A percentile compares a stretch with the other conserved stretches of the same genome.
phyloP scores from a whole-genome alignment of 2,329 filamentous ascomycete genomes.

The Mariannaea elegans region DNA sequence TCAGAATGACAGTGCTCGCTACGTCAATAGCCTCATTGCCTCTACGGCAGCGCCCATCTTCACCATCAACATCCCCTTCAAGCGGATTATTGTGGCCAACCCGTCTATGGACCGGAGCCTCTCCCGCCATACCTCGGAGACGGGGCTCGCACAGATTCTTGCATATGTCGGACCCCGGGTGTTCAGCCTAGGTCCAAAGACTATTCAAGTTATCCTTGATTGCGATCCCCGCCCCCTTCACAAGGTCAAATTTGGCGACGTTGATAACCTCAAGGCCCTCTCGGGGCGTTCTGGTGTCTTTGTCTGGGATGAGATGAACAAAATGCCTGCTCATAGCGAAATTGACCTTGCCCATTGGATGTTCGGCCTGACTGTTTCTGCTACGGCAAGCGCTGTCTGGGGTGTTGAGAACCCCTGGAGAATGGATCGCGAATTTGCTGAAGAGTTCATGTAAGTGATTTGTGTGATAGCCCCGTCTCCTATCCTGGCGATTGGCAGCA shows the following conservation, averaged over 20 bases:
- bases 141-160: constrained; percentile 43
- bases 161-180: constrained; percentile 41
- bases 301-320: constrained; percentile 29
- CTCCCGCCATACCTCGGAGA: constrained; percentile 40
- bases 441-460: constrained; percentile 42
- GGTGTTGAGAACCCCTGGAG: constrained; percentile 44
- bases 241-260: constrained; percentile 38
- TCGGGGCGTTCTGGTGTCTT: constrained; percentile 35
- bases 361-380: constrained; percentile 42
- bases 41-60: constrained; percentile 37
- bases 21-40: constrained; percentile 38
- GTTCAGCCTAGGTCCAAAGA: constrained; percentile 36
- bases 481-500: too few relatives aligned
- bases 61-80: constrained; percentile 43
- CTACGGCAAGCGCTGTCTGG: constrained; percentile 45
- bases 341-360: constrained; percentile 41
- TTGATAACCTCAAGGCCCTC: constrained; percentile 34
- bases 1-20: constrained; percentile 36
- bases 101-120: constrained; percentile 41
- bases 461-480: too few relatives aligned
- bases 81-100: constrained; percentile 38
- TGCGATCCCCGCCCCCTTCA: constrained; percentile 41
- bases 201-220: constrained; percentile 35
- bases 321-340: constrained; percentile 29
- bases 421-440: constrained; percentile 41